phyloP scores from a whole-genome alignment of 495 filamentous ascomycete genomes.

The Usnea hakonensis region DNA sequence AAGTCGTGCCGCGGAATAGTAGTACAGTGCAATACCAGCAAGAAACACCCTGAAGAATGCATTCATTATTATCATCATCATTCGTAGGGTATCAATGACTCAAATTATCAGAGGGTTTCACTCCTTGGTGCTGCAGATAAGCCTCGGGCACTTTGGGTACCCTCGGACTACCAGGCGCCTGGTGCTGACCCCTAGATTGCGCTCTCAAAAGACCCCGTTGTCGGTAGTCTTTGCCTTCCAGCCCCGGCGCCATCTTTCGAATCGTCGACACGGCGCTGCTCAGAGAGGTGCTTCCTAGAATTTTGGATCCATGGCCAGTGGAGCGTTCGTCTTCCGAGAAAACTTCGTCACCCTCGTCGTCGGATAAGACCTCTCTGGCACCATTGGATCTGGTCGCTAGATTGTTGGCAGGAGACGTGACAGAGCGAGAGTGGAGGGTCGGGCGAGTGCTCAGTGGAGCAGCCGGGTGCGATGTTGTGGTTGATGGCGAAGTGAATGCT shows the following conservation, averaged over 20 bases:
- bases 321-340: conserved; percentile 42
- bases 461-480: conserved; percentile 14
- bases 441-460: conserved; percentile 27
- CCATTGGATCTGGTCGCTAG: conserved; percentile 31
- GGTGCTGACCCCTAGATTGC: conserved; percentile 38
- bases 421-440: conserved; percentile 59
- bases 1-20: not conserved
- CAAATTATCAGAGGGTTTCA: conserved; percentile 6
- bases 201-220: conserved; percentile 51
- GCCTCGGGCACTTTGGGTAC: conserved; percentile 59
- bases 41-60: not conserved
- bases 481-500: conserved; percentile 40
- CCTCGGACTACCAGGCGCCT: conserved; percentile 40
- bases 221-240: conserved; percentile 56
- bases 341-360: conserved; percentile 45
- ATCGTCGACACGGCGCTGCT: conserved; percentile 20
- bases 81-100: not conserved
- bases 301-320: conserved; percentile 31
- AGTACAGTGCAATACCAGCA: not conserved
- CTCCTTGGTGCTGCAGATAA: conserved; percentile 34
- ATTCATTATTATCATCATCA: too few relatives aligned
- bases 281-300: conserved; percentile 27
- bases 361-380: conserved; percentile 42
- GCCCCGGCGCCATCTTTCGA: conserved; percentile 53
- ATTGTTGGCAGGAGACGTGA: conserved; percentile 61